These are phyloP conservation scores for Blastomyces percursus DNA, from an alignment of 2,329 filamentous ascomycete genomes.

Conservation along the genomic window DNA sequence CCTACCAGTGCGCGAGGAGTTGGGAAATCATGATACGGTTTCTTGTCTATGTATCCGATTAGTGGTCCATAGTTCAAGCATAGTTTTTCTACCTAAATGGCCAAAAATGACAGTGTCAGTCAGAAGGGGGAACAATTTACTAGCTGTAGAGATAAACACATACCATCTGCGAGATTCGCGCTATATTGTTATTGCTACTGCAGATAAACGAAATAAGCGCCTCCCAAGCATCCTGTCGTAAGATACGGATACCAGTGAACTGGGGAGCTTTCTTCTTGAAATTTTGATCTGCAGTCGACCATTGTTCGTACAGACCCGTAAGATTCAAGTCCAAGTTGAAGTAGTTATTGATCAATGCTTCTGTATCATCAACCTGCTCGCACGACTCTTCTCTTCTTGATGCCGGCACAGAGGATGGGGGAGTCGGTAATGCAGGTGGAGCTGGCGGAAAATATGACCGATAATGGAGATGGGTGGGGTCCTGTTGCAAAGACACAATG, in stretches of 20 bases:
- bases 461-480: constrained; percentile 68
- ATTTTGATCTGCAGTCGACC: constrained; percentile 75
- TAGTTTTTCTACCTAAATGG: constrained; percentile 61
- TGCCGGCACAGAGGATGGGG: constrained; percentile 29
- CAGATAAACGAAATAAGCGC: constrained; percentile 90
- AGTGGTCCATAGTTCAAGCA: constrained; percentile 74
- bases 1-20: constrained; percentile 60
- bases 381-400: constrained; percentile 19
- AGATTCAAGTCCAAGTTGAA: constrained; percentile 77
- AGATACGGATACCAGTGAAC: constrained; percentile 82
- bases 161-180: constrained; percentile 90
- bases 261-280: constrained; percentile 77
- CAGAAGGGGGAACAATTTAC: not conserved
- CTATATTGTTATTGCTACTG: constrained; percentile 98
- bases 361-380: constrained; percentile 54
- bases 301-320: constrained; percentile 65
- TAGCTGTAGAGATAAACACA: constrained; percentile 6
- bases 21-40: constrained; percentile 80
- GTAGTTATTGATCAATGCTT: constrained; percentile 67
- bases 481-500: constrained; percentile 75
- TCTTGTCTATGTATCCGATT: constrained; percentile 58
- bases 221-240: constrained; percentile 95
- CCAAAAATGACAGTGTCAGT: not conserved
- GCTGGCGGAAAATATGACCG: constrained; percentile 49
- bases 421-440: constrained; percentile 26